Conservation (phyloP, 2,329 filamentous ascomycete species). For the Cytospora mali region DNA sequence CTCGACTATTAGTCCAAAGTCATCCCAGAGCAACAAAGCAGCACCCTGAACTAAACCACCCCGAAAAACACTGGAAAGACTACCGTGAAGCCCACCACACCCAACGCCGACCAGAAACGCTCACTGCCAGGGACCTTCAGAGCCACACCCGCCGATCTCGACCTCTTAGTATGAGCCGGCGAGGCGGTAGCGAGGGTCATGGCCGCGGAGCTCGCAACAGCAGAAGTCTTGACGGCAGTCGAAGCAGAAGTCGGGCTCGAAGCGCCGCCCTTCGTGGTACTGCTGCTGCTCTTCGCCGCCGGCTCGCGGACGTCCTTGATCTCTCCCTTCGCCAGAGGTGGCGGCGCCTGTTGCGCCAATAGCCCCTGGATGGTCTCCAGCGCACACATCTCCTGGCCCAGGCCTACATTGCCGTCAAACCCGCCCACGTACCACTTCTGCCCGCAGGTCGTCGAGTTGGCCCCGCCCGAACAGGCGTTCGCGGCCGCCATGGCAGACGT, state of each 20-base stretch:
- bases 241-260: constrained; percentile 1
- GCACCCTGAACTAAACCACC: constrained; percentile 16
- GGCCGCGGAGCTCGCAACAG: constrained; percentile 5
- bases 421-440: constrained; percentile 62
- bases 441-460: constrained; percentile 57
- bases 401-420: constrained; percentile 57
- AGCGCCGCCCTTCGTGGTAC: neutral
- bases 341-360: constrained; percentile 46
- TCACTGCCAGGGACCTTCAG: constrained; percentile 5
- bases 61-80: constrained; percentile 2
- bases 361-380: constrained; percentile 65
- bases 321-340: constrained; percentile 51
- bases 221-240: neutral
- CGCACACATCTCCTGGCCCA: constrained; percentile 67
- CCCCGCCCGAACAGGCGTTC: constrained; percentile 58
- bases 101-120: constrained; percentile 11
- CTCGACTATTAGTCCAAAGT: neutral
- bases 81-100: constrained; percentile 1
- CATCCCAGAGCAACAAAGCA: constrained; percentile 9
- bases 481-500: constrained; percentile 59
- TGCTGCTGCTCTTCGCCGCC: neutral
- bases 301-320: constrained; percentile 48
- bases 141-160: constrained; percentile 23
- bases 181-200: constrained; percentile 5
- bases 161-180: constrained; percentile 23